These are phyloP conservation scores for Yarrowia deformans DNA, from an alignment of 805 yeast species.

Conservation along the genomic window DNA sequence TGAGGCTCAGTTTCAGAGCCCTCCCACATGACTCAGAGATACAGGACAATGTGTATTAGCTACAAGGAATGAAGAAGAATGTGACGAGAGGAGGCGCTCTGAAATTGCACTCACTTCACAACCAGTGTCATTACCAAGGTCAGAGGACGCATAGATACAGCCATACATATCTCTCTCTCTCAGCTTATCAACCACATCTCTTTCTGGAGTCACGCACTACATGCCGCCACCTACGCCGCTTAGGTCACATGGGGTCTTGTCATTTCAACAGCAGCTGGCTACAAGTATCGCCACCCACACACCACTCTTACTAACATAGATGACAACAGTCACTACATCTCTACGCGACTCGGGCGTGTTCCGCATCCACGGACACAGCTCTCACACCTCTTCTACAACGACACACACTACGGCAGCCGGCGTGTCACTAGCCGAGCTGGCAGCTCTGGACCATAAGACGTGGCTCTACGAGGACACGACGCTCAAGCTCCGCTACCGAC, in stretches of 20 bases:
- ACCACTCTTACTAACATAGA: slow-evolving; percentile 19
- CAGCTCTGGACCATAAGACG: slow-evolving; percentile 37
- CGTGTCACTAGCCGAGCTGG: slow-evolving; percentile 27
- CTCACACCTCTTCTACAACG: not conserved
- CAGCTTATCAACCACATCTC: not conserved
- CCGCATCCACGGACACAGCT: slow-evolving; percentile 34
- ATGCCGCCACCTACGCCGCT: not conserved
- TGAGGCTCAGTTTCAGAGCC: not conserved
- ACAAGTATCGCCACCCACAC: not conserved
- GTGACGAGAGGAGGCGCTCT: not conserved
- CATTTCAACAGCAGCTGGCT: not conserved
- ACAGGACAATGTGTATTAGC: slow-evolving; percentile 2
- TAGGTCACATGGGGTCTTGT: slow-evolving; percentile 23
- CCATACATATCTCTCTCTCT: not conserved
- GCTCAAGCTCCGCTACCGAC: slow-evolving; percentile 34
- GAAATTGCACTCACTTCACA: not conserved
- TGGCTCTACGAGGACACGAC: slow-evolving; percentile 37
- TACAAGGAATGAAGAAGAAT: not conserved
- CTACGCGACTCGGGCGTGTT: slow-evolving; percentile 39
- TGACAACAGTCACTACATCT: slow-evolving; percentile 38
- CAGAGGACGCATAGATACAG: not conserved
- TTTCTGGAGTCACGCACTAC: not conserved
- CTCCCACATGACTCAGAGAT: slow-evolving; percentile 23
- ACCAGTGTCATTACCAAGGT: not conserved
- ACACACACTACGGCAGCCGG: not conserved